These are phyloP conservation scores for Candida tropicalis DNA, from an alignment of 1,139 yeast genomes.

Conservation along the genomic window DNA sequence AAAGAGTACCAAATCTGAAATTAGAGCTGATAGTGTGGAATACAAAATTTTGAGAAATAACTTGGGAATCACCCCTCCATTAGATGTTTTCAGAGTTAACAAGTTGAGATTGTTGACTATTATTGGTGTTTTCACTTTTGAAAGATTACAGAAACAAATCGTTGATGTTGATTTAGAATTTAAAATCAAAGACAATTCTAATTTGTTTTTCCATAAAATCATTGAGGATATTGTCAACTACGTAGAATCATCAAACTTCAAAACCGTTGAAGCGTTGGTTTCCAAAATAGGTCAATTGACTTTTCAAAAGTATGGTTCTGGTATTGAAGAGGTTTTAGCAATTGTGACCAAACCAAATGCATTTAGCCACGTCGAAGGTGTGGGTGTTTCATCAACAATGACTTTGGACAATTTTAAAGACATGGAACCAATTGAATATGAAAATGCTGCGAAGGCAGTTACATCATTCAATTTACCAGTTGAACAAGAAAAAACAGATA, in stretches of 20 bases:
- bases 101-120: conserved; percentile 67
- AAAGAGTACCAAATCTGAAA: conserved; percentile 54
- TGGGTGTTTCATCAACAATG: conserved; percentile 77
- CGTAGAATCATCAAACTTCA: conserved; percentile 76
- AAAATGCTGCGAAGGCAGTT: background rate
- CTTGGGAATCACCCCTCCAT: conserved; percentile 14
- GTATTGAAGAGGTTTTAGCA: conserved; percentile 50
- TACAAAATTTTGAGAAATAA: conserved; percentile 36
- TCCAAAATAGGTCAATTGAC: conserved; percentile 69
- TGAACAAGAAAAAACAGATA: conserved; percentile 16
- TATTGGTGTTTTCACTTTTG: conserved; percentile 91
- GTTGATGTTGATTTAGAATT: conserved; percentile 59
- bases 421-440: conserved; percentile 25
- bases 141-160: conserved; percentile 76
- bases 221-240: conserved; percentile 53
- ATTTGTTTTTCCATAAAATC: conserved; percentile 36
- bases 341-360: conserved; percentile 87
- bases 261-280: conserved; percentile 92
- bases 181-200: conserved; percentile 40
- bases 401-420: conserved; percentile 35
- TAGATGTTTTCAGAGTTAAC: conserved; percentile 42
- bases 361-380: conserved; percentile 82
- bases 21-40: conserved; percentile 55
- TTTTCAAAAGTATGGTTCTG: conserved; percentile 34
- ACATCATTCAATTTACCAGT: conserved; percentile 36